Base-by-base conservation (phyloP, 768 basidiomycete species). In the Coprinellus micaceus region DNA sequence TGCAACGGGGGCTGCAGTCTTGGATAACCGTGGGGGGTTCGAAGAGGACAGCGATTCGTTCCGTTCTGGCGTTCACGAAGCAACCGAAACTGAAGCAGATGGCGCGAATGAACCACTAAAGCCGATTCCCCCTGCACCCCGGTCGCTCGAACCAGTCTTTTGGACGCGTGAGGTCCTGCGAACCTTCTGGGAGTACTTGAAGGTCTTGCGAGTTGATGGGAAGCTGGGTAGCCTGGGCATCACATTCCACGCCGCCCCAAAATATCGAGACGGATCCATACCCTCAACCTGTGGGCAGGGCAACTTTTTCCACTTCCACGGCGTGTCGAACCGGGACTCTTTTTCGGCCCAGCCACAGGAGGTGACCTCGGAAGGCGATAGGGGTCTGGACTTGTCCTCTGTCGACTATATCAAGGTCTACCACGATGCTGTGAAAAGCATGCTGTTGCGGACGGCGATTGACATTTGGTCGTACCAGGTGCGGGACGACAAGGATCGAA, bases 161-260 rank as follows among this genome's bases (percentile, higher is more conserved):
- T 86, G 84, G 84, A 81, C 82, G 3, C 63, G 60, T 6, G 54
- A 62, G 15, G 71, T 78, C 2, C 58, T 85, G 19, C 52, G 57
- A 15, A 62, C 71, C 17, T 75, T 85, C 56, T 85, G 84, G 84
- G 49, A 65, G 1, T 84, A 80, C 61, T 73, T 85, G 0, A 62
- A 74, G 36, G 62, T 66, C 9, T 51, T 83, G 7, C 76, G 73
- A 49, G 61, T 67, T 29, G 69, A 67, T 37, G 65, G 65, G 13
- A 63, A 64, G 12, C 52, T 81, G 13, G 84, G 83, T 2, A 61
- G 76, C 3, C 60, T 85, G 7, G 80, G 81, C 3, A 36, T 85
- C 15, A 77, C 81, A 17, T 80, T 83, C 58, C 75, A 81, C 57
- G 60, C 70, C 11, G 66, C 74, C 19, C 21, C 52, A 2, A 28